Evolutionary conservation across 2,329 filamentous ascomycete species (phyloP), one percentile per base, ranked within the genome.

Genomic region (Monilinia laxa): DNA sequence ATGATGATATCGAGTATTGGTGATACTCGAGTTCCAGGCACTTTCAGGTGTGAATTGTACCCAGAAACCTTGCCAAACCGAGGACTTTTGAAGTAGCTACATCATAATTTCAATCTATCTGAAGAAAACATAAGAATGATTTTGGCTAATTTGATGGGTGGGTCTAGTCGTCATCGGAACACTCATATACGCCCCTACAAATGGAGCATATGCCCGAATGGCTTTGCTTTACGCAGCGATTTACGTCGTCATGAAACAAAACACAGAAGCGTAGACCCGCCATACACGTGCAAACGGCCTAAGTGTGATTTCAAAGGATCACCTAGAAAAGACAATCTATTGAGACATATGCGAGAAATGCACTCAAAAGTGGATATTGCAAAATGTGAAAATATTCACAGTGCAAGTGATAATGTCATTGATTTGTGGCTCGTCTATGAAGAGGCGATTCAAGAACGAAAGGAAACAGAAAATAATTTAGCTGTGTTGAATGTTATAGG

Each of bases 221-320:
- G 64, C 28, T 71, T 71, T 67, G 70, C 70, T 60, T 62, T 70
- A 40, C 68, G 69, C 65, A 56, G 63, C 52, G 67, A 71, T 56
- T 63, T 69, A 47, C 49, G 69, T 59, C 66, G 69, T 16, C 70
- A 71, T 53, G 68, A 67, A 45, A 49, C 57, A 47, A 70, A 62
- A 55, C 69, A 71, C 62, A 60, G 65, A 59, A 54, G 47, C 7
- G 64, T 69, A 16, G 38, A 65, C 38, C 56, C 70, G n/a, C 64
- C 62, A 64, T 70, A 67, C 5, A 35, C 1, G 31, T 35, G 31
- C 31, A 35, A 35, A 35, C 7, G 31, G 31, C 31, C 5, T 35
- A 35, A 35, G 31, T 35, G 31, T 35, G 31, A 35, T 35, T 35
- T 6, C 31, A 35, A 35, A 35, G 31, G 31, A 35, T 35, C 31